Base-by-base conservation (phyloP, 345 rosid species). In the Boechera retrofracta region DNA sequence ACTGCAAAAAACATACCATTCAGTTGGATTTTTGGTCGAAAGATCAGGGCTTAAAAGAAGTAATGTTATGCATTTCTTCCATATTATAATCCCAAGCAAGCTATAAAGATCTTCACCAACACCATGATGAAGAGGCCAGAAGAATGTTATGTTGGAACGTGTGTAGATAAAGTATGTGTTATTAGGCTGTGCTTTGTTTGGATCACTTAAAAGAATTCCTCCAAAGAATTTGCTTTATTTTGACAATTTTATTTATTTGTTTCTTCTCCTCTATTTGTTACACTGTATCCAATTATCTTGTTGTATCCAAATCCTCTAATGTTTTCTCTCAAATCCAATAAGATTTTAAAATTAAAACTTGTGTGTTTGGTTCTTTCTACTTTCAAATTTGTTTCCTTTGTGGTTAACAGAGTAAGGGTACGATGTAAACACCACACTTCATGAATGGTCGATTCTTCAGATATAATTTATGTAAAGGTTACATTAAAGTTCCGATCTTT, bases 1-100 rank as follows among this genome's bases (percentile, higher is more conserved):
- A 66, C 77, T 44, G 65, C 82, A 49, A 79, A 56, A 75, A 12
- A 64, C 55, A 29, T 77, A 55, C 87, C 86, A 42, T 83, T 87
- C 78, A 85, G 87, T 57, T 87, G 86, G 91, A 81, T 87, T 53
- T 87, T 82, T 10, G 80, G 82, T 38, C 71, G 81, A 31, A 62
- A 85, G 42, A 73, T 87, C 67, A 61, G 74, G 62, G 48, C 77
- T 63, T 75, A 73, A 69, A 68, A 38, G 36, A 68, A 41, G 41
- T 42, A 13, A 29, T 29, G 52, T 35, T 47, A 77, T 45, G 52
- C 75, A 18, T 6, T 33, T 41, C 67, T 29, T 67, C 62, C 74
- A 71, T 49, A 18, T 45, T 58, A 45, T 44, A 56, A 70, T 16
- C 36, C 18, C 18, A 38, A 49, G 51, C 38, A 1, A 26, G 49